Evolutionary conservation across 2,329 filamentous ascomycete species (phyloP), one percentile per base, ranked within the genome.

Genomic region (Tetracladium maxilliforme): DNA sequence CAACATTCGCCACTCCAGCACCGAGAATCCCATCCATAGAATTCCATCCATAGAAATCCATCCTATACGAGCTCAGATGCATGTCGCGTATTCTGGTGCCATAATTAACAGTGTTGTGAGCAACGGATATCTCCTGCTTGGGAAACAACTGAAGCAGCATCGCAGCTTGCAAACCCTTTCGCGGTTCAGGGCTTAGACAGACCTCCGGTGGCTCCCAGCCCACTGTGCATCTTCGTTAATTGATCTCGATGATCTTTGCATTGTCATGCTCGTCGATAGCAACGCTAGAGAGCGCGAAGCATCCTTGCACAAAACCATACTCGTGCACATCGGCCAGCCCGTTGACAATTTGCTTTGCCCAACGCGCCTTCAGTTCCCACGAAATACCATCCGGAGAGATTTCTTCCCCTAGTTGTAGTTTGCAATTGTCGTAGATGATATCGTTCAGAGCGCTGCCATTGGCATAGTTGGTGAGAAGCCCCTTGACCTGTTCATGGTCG

Each of bases 161-260:
- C 24, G 71, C 70, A 4, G 90, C 87, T 25, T 82, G 72, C 8
- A 71, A 55, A 25, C 90, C 69, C 27, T 70, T 56, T 29, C 78
- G 70, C 6, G 90, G 87, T 30, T 73, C 63, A 15, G 75, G 63
- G 34, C 69, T 77, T 25, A 95, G 58, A n/a, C n/a, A n/a, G n/a
- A 92, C 78, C 52, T 98, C 90, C 5, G 90, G 90, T 4, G 90
- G 86, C 38, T 98, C 90, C 90, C 90, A 98, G 14, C 87, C 87
- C 5, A 95, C 81, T 1, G 90, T 90, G 41, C 90, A 98, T n/a
- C 90, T 90, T 39, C 90, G 67, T 28, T 90, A 69, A 53, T 98
- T 98, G 55, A 98, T 94, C 49, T 98, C 90, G 43, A 98, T 98
- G 37, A 98, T 95, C 42, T 92, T 87, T 7, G 87, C 90, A 42